These are phyloP conservation scores for Suillus lakei DNA, from an alignment of 768 basidiomycete genomes.

Conservation along the genomic window DNA sequence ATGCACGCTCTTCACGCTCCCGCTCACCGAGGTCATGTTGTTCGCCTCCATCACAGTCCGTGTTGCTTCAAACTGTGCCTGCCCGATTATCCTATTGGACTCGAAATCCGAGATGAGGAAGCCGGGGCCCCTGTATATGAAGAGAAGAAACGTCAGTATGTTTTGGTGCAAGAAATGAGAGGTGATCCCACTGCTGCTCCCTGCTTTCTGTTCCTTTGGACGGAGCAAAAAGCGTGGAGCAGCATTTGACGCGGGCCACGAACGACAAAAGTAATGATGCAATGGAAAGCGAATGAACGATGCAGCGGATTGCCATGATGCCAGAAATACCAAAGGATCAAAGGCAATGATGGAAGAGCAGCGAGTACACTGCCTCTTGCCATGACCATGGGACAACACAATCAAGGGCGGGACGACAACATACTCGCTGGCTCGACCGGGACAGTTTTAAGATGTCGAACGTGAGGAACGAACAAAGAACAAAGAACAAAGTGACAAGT, in stretches of 20 bases:
- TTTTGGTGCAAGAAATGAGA: not conserved
- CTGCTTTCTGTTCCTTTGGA: not conserved
- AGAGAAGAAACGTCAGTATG: conserved; percentile 4
- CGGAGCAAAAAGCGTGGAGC: not conserved
- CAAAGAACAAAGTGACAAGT: not conserved
- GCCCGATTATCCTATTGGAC: conserved; percentile 75
- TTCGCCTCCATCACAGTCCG: conserved; percentile 61
- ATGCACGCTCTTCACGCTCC: conserved; percentile 73
- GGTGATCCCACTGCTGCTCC: not conserved
- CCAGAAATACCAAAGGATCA: not conserved
- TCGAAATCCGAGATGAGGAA: conserved; percentile 77
- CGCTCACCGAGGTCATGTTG: conserved; percentile 50
- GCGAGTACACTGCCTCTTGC: not conserved
- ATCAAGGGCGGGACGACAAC: too few species aligned
- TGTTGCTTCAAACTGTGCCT: conserved; percentile 72
- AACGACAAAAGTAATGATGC: not conserved
- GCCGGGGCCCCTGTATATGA: conserved; percentile 63
- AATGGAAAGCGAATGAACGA: not conserved
- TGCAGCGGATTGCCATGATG: not conserved
- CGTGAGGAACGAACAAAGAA: not conserved
- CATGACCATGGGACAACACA: too few species aligned
- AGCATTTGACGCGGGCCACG: not conserved
- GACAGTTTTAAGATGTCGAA: not conserved
- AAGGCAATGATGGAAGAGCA: not conserved
- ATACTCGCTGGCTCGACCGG: not conserved